Evolutionary conservation across 352 stramenopile species (phyloP).

Genomic region (Globisporangium heterothallicum): DNA sequence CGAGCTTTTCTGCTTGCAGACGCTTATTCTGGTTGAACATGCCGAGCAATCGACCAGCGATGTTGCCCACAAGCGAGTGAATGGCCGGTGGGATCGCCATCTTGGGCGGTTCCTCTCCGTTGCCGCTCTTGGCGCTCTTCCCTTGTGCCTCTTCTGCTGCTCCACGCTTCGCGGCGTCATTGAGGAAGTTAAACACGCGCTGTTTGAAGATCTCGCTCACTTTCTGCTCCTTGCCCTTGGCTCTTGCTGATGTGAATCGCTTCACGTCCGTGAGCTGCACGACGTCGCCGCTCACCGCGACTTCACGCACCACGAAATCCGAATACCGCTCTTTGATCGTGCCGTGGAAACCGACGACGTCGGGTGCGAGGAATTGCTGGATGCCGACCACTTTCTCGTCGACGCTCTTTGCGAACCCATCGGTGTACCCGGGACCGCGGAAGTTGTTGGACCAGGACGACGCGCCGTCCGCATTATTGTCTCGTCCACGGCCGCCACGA

Average conservation of each 20-base stretch:
- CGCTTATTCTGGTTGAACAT: constrained; percentile 67
- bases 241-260: constrained; percentile 25
- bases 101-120: constrained; percentile 16
- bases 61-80: constrained; percentile 50
- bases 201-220: constrained; percentile 80
- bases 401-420: constrained; percentile 66
- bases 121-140: constrained; percentile 6
- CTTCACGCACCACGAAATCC: constrained; percentile 90
- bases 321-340: constrained; percentile 89
- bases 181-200: constrained; percentile 54
- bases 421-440: constrained; percentile 62
- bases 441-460: constrained; percentile 28
- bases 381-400: constrained; percentile 77
- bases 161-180: constrained; percentile 28
- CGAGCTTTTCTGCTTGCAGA: constrained; percentile 18
- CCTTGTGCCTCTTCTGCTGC: constrained; percentile 1
- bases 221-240: constrained; percentile 40
- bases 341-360: constrained; percentile 74
- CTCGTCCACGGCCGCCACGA: constrained; percentile 10
- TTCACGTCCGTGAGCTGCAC: constrained; percentile 63
- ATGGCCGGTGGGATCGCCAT: constrained; percentile 33
- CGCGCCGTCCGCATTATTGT: constrained; percentile 10
- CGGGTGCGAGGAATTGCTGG: constrained; percentile 47
- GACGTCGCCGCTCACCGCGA: constrained; percentile 48
- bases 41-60: constrained; percentile 49